These are phyloP conservation scores for Ajuga reptans DNA, from an alignment of 305 asterid genomes.

Conservation along the genomic window DNA sequence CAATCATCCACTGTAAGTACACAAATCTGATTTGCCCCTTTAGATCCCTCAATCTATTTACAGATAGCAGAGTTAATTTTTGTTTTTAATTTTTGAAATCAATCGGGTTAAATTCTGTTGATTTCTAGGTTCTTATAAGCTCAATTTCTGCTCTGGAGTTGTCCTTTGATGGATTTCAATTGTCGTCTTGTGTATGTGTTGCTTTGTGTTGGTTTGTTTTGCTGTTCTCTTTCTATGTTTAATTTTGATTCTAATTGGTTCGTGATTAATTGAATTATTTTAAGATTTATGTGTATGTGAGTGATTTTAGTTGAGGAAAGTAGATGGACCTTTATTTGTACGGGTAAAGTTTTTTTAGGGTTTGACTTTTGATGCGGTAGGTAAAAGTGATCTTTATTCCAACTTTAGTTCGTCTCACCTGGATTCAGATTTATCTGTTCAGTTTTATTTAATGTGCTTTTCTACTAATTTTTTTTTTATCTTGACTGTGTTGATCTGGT, in stretches of 20 bases:
- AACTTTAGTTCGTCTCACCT: not conserved
- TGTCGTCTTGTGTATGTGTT: constrained; percentile 5
- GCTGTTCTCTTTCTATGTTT: not conserved
- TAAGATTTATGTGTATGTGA: constrained; percentile 12
- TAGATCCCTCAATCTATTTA: constrained; percentile 31
- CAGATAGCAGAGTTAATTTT: not conserved
- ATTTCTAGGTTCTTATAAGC: not conserved
- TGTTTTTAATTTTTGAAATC: not conserved
- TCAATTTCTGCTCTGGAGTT: constrained; percentile 18
- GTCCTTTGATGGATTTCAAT: not conserved
- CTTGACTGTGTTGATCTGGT: constrained; percentile 14
- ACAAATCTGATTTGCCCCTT: constrained; percentile 15
- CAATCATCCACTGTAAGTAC: constrained; percentile 38
- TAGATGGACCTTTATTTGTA: not conserved
- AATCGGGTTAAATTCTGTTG: constrained; percentile 19
- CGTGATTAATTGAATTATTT: constrained; percentile 7
- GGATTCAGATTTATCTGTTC: constrained; percentile 4
- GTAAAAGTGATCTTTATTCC: constrained; percentile 23
- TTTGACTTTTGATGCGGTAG: constrained; percentile 43
- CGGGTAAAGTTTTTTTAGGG: constrained; percentile 25
- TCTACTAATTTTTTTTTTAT: not conserved
- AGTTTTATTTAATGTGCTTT: not conserved
- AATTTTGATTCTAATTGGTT: constrained; percentile 14
- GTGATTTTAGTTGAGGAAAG: constrained; percentile 17
- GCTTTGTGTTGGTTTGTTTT: not conserved